These are phyloP conservation scores for Mallotus repandus DNA, from an alignment of 441 rosid genomes.

Conservation along the genomic window DNA sequence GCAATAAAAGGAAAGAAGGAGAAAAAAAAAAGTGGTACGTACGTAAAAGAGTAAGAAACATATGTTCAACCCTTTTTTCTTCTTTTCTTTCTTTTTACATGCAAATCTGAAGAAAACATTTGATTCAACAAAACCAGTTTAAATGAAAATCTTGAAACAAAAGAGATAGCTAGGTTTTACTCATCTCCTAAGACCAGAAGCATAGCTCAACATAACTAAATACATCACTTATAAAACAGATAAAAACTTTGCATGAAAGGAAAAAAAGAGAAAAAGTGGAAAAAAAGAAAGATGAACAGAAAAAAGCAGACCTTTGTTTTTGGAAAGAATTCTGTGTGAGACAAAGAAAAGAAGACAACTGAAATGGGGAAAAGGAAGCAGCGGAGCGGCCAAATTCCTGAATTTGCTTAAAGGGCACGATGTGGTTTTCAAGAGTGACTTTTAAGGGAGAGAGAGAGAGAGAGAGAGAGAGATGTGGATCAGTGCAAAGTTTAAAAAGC, in stretches of 20 bases:
- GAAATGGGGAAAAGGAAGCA: slow-evolving; percentile 21
- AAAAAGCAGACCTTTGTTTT: slow-evolving; percentile 37
- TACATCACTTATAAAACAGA: neutral
- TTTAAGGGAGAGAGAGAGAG: slow-evolving; percentile 17
- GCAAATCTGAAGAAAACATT: neutral
- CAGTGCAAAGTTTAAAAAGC: slow-evolving; percentile 25
- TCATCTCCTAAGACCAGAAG: neutral
- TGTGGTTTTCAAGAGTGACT: slow-evolving; percentile 23
- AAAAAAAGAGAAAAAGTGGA: slow-evolving; percentile 17
- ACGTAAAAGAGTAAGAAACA: neutral
- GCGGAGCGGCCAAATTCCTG: slow-evolving; percentile 39
- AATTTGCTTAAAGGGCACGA: slow-evolving; percentile 58
- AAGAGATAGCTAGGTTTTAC: neutral
- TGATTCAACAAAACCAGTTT: neutral
- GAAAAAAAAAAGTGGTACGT: too few species aligned
- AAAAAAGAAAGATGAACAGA: neutral
- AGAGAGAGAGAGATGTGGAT: slow-evolving; percentile 39
- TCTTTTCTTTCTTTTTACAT: neutral
- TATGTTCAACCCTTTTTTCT: neutral
- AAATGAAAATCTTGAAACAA: neutral
- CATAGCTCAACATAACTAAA: neutral
- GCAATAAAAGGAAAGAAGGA: too few species aligned
- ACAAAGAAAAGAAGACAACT: slow-evolving; percentile 31
- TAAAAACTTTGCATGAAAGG: slow-evolving; percentile 5
- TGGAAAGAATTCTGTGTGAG: slow-evolving; percentile 36